phyloP scores from a whole-genome alignment of 345 rosid species.

The Capsella bursapastoris region DNA sequence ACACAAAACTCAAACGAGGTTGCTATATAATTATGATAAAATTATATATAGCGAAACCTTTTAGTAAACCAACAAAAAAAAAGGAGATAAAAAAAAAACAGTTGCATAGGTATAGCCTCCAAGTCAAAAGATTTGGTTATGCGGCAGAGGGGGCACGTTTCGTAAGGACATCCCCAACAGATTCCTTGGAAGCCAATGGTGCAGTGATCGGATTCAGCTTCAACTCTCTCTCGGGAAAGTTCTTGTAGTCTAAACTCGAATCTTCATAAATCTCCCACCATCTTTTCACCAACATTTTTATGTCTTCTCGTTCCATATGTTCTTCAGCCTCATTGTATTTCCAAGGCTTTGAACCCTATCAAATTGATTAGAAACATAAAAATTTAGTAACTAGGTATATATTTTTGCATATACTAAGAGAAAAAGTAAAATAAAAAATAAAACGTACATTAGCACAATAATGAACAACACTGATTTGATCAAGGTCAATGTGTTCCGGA shows the following conservation, averaged over 20 bases:
- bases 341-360: slow-evolving; percentile 76
- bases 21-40: slow-evolving; percentile 13
- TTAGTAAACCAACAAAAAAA: background rate
- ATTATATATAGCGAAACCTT: slow-evolving; percentile 9
- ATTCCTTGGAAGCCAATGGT: slow-evolving; percentile 3
- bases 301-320: slow-evolving; percentile 65
- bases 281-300: slow-evolving; percentile 55
- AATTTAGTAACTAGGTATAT: background rate
- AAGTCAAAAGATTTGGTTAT: background rate
- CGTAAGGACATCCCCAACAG: background rate
- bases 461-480: slow-evolving; percentile 60
- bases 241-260: slow-evolving; percentile 54
- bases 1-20: background rate
- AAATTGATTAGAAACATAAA: slow-evolving; percentile 6
- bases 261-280: slow-evolving; percentile 74
- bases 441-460: slow-evolving; percentile 62
- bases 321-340: slow-evolving; percentile 60
- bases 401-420: no score
- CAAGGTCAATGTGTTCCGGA: slow-evolving; percentile 59
- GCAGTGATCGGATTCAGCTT: slow-evolving; percentile 31
- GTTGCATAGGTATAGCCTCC: background rate
- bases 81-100: background rate
- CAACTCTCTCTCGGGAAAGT: slow-evolving; percentile 4
- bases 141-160: slow-evolving; percentile 36
- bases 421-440: background rate